Percentiles rank a stretch among this genome's conserved stretches.
These are phyloP conservation scores for Cucurbita moschata DNA, from an alignment of 306 rosid species.

Conservation along the genomic window DNA sequence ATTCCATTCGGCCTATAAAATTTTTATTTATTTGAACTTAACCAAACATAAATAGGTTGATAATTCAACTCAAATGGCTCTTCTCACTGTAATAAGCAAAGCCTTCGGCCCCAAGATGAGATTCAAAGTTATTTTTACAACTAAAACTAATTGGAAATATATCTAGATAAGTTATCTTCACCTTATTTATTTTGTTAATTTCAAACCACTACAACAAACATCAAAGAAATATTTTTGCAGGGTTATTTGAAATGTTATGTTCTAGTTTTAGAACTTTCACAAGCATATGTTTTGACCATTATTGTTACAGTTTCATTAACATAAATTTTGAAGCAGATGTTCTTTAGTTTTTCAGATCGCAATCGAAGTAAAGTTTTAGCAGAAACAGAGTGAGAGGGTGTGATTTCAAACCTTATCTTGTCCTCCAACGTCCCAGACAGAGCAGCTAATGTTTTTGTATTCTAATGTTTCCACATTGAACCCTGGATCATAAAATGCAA, in stretches of 20 bases:
- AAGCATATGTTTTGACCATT: neutral
- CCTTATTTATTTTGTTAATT: neutral
- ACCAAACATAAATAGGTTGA: too few species aligned
- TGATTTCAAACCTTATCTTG: slow-evolving; percentile 27
- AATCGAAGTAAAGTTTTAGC: neutral
- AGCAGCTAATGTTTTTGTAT: slow-evolving; percentile 27
- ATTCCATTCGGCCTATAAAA: too few species aligned
- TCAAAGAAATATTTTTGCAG: neutral
- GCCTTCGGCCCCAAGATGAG: neutral
- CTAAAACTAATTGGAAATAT: neutral
- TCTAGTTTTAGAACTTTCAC: neutral
- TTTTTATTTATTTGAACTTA: too few species aligned
- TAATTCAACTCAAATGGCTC: neutral
- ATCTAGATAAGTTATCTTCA: neutral
- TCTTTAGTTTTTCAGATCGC: neutral
- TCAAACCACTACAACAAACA: neutral
- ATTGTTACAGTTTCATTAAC: neutral
- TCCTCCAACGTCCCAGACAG: slow-evolving; percentile 47
- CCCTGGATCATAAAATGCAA: slow-evolving; percentile 13
- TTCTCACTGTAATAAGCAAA: neutral
- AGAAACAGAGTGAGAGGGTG: neutral
- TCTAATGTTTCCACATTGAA: slow-evolving; percentile 35
- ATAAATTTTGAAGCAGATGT: neutral
- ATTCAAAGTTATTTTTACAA: neutral
- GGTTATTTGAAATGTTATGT: neutral